A percentile compares a stretch with the other conserved stretches of the same genome.
Conservation (phyloP, 2,329 filamentous ascomycete species). For the Fusarium siculi region DNA sequence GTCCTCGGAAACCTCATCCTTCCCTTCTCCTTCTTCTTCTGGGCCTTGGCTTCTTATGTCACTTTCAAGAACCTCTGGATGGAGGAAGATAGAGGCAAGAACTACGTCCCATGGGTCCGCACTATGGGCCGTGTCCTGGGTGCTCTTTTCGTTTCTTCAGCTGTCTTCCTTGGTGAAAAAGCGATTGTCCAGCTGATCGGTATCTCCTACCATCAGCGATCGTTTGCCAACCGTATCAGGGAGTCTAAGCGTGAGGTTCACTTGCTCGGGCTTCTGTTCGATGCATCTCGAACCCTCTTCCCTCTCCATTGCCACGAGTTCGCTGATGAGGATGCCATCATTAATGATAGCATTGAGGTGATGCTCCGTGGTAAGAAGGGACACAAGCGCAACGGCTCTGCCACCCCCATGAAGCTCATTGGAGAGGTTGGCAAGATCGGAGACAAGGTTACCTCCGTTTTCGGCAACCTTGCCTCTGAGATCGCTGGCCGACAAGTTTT, state of each 20-base stretch:
- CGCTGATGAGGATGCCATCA: conserved; percentile 88
- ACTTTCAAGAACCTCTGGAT: conserved; percentile 67
- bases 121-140: conserved; percentile 72
- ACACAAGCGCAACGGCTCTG: conserved; percentile 65
- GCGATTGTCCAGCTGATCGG: conserved; percentile 84
- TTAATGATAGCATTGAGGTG: conserved; percentile 84
- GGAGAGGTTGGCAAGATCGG: conserved; percentile 82
- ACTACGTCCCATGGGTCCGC: conserved; percentile 62
- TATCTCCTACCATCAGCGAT: conserved; percentile 86
- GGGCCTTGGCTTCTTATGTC: conserved; percentile 71
- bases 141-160: conserved; percentile 73
- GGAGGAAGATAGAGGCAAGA: conserved; percentile 46
- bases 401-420: conserved; percentile 82
- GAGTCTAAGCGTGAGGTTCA: conserved; percentile 88
- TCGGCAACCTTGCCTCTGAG: conserved; percentile 92
- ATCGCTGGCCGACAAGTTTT: conserved; percentile 97
- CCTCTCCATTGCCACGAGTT: conserved; percentile 94
- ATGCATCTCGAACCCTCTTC: conserved; percentile 88
- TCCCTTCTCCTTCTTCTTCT: conserved; percentile 74
- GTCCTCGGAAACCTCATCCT: conserved; percentile 73
- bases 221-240: conserved; percentile 84
- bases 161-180: conserved; percentile 81
- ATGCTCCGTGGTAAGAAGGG: conserved; percentile 67
- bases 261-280: conserved; percentile 86
- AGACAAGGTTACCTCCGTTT: conserved; percentile 91